Conservation (phyloP, 495 filamentous ascomycete species). For the Daldinia grandis region DNA sequence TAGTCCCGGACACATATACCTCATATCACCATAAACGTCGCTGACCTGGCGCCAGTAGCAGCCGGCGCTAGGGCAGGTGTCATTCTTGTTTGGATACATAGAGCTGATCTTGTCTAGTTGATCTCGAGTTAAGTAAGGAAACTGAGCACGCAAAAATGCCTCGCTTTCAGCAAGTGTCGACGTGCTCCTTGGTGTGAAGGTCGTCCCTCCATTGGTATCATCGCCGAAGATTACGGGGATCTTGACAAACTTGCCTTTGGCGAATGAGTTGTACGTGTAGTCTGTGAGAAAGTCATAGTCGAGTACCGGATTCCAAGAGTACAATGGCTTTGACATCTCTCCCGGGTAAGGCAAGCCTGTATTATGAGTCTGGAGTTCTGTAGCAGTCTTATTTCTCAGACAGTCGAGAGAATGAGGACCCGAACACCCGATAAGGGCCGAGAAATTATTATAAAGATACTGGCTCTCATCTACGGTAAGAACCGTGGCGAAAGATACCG, state of each 20-base stretch:
- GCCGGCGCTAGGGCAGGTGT: constrained; percentile 53
- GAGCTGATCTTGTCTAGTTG: constrained; percentile 65
- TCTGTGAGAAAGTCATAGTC: constrained; percentile 67
- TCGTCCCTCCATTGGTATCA: constrained; percentile 74
- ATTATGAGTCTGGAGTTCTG: constrained; percentile 62
- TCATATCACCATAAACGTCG: constrained; percentile 73
- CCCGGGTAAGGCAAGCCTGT: constrained; percentile 62
- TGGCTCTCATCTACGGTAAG: constrained; percentile 67
- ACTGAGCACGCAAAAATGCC: constrained; percentile 70
- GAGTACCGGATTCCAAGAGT: constrained; percentile 66
- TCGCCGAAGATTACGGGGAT: constrained; percentile 77
- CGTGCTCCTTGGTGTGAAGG: constrained; percentile 65
- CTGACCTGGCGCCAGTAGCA: constrained; percentile 68
- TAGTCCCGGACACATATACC: constrained; percentile 76
- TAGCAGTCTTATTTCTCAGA: constrained; percentile 61
- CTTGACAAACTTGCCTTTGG: constrained; percentile 67
- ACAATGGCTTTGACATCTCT: constrained; percentile 58
- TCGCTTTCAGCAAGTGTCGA: constrained; percentile 56
- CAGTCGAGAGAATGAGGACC: constrained; percentile 63
- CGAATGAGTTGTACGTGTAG: constrained; percentile 67
- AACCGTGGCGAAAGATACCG: constrained; percentile 69
- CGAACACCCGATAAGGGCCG: constrained; percentile 63
- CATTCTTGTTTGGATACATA: constrained; percentile 63
- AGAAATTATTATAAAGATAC: constrained; percentile 70
- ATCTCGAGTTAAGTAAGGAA: constrained; percentile 61